Base-by-base conservation (phyloP, 2,329 filamentous ascomycete species). In the Fusarium keratoplasticum region DNA sequence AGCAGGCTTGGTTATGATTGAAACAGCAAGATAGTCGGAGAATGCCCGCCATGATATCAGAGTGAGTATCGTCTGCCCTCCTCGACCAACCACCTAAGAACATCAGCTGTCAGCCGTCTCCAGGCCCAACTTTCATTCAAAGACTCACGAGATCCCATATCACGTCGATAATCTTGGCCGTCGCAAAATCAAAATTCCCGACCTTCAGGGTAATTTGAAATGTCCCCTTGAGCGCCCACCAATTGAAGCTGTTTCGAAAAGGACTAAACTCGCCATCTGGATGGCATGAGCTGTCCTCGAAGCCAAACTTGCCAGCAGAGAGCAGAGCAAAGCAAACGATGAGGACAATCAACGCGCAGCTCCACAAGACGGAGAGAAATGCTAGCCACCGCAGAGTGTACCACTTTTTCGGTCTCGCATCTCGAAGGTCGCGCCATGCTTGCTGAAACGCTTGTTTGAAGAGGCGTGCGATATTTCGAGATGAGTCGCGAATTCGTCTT, bases 141-240 rank as follows among this genome's bases (percentile, higher is more conserved):
- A 14, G 1, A 57, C 63, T 42, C 8, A 73, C 71, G 27, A 73
- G 22, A 25, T 73, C 64, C 71, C 67, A 73, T 0, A 14, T 13
- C 10, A 73, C 52, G 1, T 73, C 71, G 1, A 73, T 9, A 0
- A 71, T 4, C 27, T 73, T 73, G 0, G 60, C 70, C 1, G 29
- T 31, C 0, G 63, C 44, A 8, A 73, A 73, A 10, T 9, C 33
- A 0, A 71, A 2, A 0, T 27, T 20, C 4, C 67, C 62, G 25
- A 47, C 33, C 7, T 42, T 6, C 1, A 73, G 33, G 0, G 63
- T 73, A 3, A 71, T 42, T 3, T 71, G 40, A 5, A 73, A 73
- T 8, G 70, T 71, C 3, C 50, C 42, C 4, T 29, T 33, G 0
- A 38, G 33, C 1, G 31, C 62, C 71, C 70, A 71, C 55, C 42